Percentiles rank a stretch among this genome's conserved stretches.
Evolutionary conservation across 169 alveolate genomes (phyloP).

Genomic region (Plasmodium adleri): DNA sequence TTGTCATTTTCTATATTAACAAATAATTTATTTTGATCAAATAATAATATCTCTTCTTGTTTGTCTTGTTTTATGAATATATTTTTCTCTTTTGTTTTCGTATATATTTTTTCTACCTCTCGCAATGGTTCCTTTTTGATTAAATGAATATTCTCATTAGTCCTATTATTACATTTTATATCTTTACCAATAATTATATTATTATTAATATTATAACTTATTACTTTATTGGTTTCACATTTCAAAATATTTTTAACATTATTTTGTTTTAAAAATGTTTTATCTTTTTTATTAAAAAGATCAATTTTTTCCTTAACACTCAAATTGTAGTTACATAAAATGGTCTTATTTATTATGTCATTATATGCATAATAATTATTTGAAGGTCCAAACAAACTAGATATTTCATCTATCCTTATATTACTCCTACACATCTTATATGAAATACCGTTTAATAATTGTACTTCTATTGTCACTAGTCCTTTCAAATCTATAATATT

Average conservation of each 20-base stretch:
- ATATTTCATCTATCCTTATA: slow-evolving; percentile 31
- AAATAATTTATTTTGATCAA: too few species aligned
- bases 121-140: not conserved
- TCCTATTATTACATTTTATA: too few species aligned
- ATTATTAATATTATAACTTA: slow-evolving; percentile 7
- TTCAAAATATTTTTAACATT: slow-evolving; percentile 14
- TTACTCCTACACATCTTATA: slow-evolving; percentile 53
- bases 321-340: slow-evolving; percentile 42
- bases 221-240: slow-evolving; percentile 2
- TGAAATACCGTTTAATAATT: slow-evolving; percentile 27
- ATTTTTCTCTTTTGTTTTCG: not conserved
- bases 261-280: slow-evolving; percentile 12
- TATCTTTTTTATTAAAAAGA: slow-evolving; percentile 54
- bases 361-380: slow-evolving; percentile 4
- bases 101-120: not conserved
- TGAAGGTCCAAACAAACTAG: slow-evolving; percentile 10
- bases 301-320: slow-evolving; percentile 47
- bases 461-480: slow-evolving; percentile 37
- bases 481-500: slow-evolving; percentile 49
- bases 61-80: not conserved
- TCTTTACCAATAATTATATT: not conserved
- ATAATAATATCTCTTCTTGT: too few species aligned
- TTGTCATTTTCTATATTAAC: too few species aligned
- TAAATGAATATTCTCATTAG: too few species aligned
- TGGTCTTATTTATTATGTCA: slow-evolving; percentile 27